Evolutionary conservation across 306 rosid species (phyloP).

Genomic region (Rubus idaeus): DNA sequence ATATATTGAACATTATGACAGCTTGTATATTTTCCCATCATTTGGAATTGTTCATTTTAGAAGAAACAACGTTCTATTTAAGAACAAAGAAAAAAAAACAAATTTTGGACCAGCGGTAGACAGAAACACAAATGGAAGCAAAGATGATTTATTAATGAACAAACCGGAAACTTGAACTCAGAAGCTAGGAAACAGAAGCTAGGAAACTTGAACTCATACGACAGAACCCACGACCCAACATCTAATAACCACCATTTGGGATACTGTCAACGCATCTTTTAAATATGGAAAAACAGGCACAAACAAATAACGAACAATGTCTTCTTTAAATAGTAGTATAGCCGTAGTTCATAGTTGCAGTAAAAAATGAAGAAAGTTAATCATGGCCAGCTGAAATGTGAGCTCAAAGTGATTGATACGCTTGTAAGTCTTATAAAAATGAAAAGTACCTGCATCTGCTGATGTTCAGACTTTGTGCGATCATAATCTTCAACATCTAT

Average conservation of each 20-base stretch:
- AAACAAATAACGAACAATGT: neutral
- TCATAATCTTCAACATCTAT: conserved; percentile 76
- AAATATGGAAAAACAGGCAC: neutral
- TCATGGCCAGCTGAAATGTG: neutral
- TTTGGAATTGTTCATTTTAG: neutral
- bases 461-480: conserved; percentile 62
- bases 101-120: neutral
- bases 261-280: neutral
- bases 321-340: neutral
- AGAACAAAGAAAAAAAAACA: neutral
- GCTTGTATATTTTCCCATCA: neutral
- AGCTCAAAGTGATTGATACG: neutral
- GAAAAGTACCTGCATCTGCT: conserved; percentile 58
- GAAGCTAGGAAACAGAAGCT: too few species aligned
- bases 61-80: neutral
- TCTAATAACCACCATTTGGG: neutral
- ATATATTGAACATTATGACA: neutral
- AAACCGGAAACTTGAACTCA: too few species aligned
- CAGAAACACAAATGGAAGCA: neutral
- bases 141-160: neutral
- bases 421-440: neutral
- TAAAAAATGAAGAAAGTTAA: too few species aligned
- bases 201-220: neutral
- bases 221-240: neutral
- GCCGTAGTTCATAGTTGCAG: neutral